Evolutionary conservation across 176 grass and related monocot species (phyloP).

Genomic region (Triticum turgidum): DNA sequence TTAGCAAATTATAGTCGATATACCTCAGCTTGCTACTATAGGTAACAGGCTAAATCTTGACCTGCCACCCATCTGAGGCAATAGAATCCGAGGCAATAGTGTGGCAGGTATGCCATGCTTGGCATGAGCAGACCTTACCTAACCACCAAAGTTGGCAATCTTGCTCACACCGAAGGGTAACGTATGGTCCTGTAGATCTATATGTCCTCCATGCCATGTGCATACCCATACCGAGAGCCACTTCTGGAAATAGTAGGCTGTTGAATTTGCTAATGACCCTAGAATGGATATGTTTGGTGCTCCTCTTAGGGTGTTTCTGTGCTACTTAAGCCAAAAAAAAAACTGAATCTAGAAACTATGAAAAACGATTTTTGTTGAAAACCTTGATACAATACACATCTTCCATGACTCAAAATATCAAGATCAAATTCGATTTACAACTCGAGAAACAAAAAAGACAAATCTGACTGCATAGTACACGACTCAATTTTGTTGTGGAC

Average conservation of each 20-base stretch:
- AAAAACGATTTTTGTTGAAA: no score
- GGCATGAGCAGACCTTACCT: neutral
- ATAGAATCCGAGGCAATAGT: neutral
- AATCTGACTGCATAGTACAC: no score
- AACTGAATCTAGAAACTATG: no score
- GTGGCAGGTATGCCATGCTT: constrained; percentile 14
- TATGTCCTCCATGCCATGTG: neutral
- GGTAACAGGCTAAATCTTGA: neutral
- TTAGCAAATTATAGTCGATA: neutral
- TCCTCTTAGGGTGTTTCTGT: neutral
- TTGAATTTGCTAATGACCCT: neutral
- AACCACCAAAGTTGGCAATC: neutral
- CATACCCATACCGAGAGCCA: neutral
- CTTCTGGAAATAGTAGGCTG: constrained; percentile 11
- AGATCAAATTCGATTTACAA: no score
- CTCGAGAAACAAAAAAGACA: no score
- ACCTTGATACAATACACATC: no score
- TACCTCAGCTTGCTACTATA: neutral
- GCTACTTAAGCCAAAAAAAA: no score
- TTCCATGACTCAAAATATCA: no score
- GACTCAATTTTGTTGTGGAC: no score
- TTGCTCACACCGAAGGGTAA: neutral
- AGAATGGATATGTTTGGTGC: no score
- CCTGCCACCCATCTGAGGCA: neutral
- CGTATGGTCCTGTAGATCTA: neutral